Base-by-base conservation (phyloP, 78 protist species). In the Dictyostelium firmibasis region DNA sequence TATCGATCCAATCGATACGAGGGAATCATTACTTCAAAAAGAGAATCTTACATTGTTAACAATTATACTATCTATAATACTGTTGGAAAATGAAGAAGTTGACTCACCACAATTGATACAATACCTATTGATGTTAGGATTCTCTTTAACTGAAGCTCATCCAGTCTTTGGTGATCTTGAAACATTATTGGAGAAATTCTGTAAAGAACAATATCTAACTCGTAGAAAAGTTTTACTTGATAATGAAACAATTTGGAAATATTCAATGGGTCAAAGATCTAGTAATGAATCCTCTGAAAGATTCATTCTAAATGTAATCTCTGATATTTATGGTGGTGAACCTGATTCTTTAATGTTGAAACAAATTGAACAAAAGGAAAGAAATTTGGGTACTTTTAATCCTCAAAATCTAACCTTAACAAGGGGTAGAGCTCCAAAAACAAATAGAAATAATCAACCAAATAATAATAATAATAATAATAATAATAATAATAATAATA, bases 101-200 rank as follows among this genome's bases (percentile, higher is more conserved):
- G 94, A 89, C 2, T 50, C 69, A 2, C 50, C 47, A 9, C 20
- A 4, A n/a, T 47, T 89, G 0, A 3, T 18, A 2, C 72, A 64
- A 44, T 35, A 33, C 3, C 36, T 89, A 23, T 16, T 14, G 2
- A 31, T 36, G 35, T n/a, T 89, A 3, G 94, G 83, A n/a, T 81
- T 89, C 27, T 78, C 72, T 23, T 11, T 18, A 2, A 72, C 47
- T n/a, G 29, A 60, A 11, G 29, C 18, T 33, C 94, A 89, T 36
- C 76, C 70, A 6, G 74, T 81, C 0, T 89, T 79, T 69, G 94
- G 94, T 43, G 94, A 89, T 5, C 72, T 75, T 31, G 94, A 89
- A 11, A 89, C 81, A 75, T 3, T 33, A 31, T 31, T 89, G 13
- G 94, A 89, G 47, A 16, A 35, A 64, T 69, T 70, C 23, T 85